Percentiles rank a stretch among this genome's conserved stretches.
Conservation (phyloP, 164 flowering plant species). For the Vitis vinifera region ASM3070453v1 NC_081805.1:2996001-2996500, state of each 20-base stretch:
- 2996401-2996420: neutral
- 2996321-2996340: conserved; percentile 92
- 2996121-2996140: too few species aligned
- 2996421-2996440: neutral
- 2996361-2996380: conserved; percentile 66
- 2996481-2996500: conserved; percentile 37
- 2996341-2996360: conserved; percentile 51
- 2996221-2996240: conserved; percentile 23
- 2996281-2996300: conserved; percentile 83
- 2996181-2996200: too few species aligned
- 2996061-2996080: too few species aligned
- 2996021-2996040: too few species aligned
- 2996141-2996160: too few species aligned
- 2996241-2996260: conserved; percentile 35
- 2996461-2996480: neutral
- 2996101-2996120: too few species aligned
- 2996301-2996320: conserved; percentile 82
- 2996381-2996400: conserved; percentile 60
- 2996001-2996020: too few species aligned
- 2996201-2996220: conserved; percentile 39
- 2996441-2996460: neutral
- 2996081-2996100: too few species aligned
- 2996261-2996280: conserved; percentile 81
- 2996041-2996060: too few species aligned
- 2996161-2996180: too few species aligned